Evolutionary conservation across 164 flowering plant genomes (phyloP).

Genomic region (Tinospora cordifolia): DNA sequence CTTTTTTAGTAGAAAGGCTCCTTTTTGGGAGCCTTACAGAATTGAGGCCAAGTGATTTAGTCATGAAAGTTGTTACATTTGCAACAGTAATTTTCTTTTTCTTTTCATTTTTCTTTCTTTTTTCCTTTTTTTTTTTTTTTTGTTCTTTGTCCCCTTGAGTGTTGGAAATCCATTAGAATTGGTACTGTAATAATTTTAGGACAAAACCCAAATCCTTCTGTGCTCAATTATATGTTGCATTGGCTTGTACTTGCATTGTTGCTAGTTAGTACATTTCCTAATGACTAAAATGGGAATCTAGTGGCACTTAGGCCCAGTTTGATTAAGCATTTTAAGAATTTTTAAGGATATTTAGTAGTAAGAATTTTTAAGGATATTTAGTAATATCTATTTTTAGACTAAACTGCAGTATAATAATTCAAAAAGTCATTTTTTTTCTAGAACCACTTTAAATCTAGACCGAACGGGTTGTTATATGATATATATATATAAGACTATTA

Average conservation of each 20-base stretch:
- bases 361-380: no score
- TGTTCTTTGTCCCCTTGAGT: neutral
- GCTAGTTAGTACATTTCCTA: neutral
- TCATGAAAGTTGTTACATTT: constrained; percentile 2
- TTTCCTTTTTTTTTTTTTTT: neutral
- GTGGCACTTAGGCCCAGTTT: neutral
- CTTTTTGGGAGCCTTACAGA: constrained; percentile 19
- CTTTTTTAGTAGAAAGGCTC: constrained; percentile 23
- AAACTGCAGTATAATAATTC: no score
- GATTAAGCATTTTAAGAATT: no score
- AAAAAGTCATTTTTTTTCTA: no score
- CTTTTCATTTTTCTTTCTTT: no score
- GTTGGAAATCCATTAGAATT: neutral
- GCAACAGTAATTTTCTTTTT: no score
- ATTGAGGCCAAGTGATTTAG: constrained; percentile 3
- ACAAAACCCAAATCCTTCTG: neutral
- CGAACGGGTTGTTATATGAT: no score
- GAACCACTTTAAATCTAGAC: no score
- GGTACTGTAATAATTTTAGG: constrained; percentile 3
- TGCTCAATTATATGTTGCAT: neutral
- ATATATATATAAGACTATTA: no score
- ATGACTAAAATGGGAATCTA: neutral
- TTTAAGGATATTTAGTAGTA: no score
- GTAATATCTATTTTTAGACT: no score
- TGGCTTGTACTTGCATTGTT: neutral